Evolutionary conservation across 129 eudicot species (phyloP).

Genomic region (Smallanthus sonchifolius): DNA sequence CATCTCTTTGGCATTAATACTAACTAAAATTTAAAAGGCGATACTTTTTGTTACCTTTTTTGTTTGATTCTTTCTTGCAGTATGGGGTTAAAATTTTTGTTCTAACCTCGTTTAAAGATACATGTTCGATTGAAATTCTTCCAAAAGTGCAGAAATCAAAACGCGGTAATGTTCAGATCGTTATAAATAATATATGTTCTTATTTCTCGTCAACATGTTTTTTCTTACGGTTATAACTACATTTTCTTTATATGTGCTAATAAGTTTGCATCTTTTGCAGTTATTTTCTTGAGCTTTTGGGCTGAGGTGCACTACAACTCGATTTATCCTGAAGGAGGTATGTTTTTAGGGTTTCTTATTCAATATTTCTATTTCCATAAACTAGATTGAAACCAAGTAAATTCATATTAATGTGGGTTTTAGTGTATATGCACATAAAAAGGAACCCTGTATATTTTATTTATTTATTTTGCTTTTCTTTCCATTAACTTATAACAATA

Average conservation of each 20-base stretch:
- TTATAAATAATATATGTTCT: background rate
- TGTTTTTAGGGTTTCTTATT: background rate
- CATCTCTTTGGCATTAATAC: background rate
- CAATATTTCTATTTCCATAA: background rate
- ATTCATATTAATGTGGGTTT: background rate
- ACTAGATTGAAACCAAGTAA: background rate
- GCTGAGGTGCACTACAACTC: constrained; percentile 87
- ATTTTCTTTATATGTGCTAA: background rate
- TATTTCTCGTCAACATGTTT: background rate
- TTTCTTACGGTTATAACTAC: background rate
- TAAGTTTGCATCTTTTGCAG: constrained; percentile 28
- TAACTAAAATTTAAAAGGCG: background rate
- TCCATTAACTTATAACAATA: background rate
- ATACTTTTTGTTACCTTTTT: background rate
- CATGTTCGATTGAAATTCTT: constrained; percentile 75
- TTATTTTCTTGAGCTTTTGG: constrained; percentile 75
- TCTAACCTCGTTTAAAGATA: constrained; percentile 70
- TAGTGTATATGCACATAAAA: background rate
- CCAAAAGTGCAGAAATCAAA: constrained; percentile 69
- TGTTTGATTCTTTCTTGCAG: constrained; percentile 41
- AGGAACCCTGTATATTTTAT: background rate
- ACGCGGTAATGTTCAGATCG: constrained; percentile 46
- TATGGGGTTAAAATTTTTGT: constrained; percentile 69
- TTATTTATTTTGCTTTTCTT: background rate
- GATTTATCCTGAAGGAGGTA: constrained; percentile 76